Base-by-base conservation (phyloP, 75 land plant genomes). In the Pinus albicaulis region DNA sequence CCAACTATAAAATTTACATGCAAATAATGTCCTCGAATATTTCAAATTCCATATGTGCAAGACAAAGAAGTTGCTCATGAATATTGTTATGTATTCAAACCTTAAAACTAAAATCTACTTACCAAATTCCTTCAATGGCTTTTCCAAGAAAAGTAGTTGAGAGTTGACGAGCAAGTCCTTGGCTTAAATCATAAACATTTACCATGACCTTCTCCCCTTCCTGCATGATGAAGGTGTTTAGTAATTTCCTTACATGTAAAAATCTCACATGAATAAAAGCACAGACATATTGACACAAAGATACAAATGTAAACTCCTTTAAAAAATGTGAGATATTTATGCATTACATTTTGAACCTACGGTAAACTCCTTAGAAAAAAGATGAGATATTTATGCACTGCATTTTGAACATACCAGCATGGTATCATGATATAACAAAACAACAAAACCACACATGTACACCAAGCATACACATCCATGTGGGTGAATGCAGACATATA, bases 91-190 rank as follows among this genome's bases (percentile, higher is more conserved):
- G 53, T 10, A 12, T 19, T 19, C 14, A n/a, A 41, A 36, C 20
- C 13, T 7, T 41, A 68, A 3, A 19, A 41, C 52, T 17, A 44
- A 68, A 22, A 38, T n/a, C 19, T 68, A 13, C 84, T 88, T 76
- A 96, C 99, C 99, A 96, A 56, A 96, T 90, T 60, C 85, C 99
- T 62, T 96, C 99, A 77, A 96, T 90, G 41, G 77, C 90, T 71
- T 89, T 94, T 57, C 99, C 99, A 65, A 96, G 59, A 57, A 96
- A 93, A 3, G 85, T 75, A 1, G 85, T 82, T 6, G 99, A 96
- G 25, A 96, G 83, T 76, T 96, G 99, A 20, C 98, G 98, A n/a
- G 99, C 99, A 76, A 96, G 80, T 55, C 99, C 99, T 72, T 90
- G 94, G 79, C 99, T 96, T 1, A 96, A 84, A 70, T 96, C 99